Conservation (phyloP, 148 eudicot genomes). For the Camellia sinensis region DNA sequence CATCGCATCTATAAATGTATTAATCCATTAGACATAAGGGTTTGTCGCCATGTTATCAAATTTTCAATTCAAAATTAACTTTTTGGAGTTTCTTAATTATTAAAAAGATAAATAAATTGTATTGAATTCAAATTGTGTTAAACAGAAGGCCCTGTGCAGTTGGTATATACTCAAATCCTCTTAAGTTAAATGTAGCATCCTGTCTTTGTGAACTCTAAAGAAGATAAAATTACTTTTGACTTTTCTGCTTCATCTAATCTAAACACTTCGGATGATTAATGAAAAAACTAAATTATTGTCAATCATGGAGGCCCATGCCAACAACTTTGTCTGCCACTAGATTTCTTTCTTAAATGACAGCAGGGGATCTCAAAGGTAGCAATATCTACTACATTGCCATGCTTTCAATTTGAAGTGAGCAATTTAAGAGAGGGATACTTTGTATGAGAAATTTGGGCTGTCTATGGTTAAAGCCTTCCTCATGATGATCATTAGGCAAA, state of each 20-base stretch:
- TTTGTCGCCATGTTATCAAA: no score
- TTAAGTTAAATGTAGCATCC: no score
- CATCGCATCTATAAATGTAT: no score
- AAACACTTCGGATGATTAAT: not conserved
- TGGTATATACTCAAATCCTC: no score
- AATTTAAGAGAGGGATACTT: not conserved
- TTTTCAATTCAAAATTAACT: no score
- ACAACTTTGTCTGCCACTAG: constrained; percentile 12
- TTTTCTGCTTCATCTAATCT: not conserved
- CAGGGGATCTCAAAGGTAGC: not conserved
- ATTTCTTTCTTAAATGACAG: not conserved
- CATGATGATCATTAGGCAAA: not conserved
- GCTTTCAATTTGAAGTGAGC: not conserved
- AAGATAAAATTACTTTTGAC: not conserved
- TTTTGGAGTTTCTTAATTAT: no score
- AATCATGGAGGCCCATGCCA: constrained; percentile 4
- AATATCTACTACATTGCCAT: not conserved
- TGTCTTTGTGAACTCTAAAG: not conserved
- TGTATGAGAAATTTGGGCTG: not conserved
- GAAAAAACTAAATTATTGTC: not conserved
- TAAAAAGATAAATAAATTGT: no score
- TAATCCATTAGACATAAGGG: no score
- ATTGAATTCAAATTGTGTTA: no score
- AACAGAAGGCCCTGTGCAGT: no score
- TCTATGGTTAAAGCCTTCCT: not conserved